Percentiles rank a stretch among this genome's conserved stretches.
Evolutionary conservation across 192 early-diverging fungal genomes (phyloP).

Genomic region (Backusella macrospora): DNA sequence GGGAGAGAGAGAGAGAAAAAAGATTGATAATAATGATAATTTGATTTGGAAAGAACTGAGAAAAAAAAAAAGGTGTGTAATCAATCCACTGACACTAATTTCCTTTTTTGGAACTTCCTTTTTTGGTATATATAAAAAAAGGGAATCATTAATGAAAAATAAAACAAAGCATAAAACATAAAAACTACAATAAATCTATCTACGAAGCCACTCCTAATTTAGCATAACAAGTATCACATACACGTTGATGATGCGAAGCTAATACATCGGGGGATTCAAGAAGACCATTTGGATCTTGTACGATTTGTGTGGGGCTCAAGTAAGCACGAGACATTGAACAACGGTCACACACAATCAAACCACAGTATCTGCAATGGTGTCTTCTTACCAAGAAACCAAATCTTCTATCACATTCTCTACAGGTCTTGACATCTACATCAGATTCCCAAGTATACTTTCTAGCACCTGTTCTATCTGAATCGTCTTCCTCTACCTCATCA

Average conservation of each 20-base stretch:
- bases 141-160: slow-evolving; percentile 2
- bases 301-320: slow-evolving; percentile 51
- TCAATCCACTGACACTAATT: background rate
- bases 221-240: slow-evolving; percentile 44
- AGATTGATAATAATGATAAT: background rate
- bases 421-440: slow-evolving; percentile 69
- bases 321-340: slow-evolving; percentile 69
- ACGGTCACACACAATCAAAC: slow-evolving; percentile 78
- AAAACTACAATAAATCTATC: background rate
- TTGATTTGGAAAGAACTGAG: background rate
- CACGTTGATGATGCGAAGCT: slow-evolving; percentile 35
- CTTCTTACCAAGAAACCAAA: slow-evolving; percentile 81
- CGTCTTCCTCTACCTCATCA: background rate
- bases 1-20: background rate
- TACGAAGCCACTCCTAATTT: slow-evolving; percentile 26
- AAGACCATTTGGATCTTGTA: slow-evolving; percentile 43
- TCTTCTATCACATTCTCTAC: slow-evolving; percentile 65
- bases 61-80: background rate
- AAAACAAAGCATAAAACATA: background rate
- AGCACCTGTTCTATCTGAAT: background rate
- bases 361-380: slow-evolving; percentile 94
- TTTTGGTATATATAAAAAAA: slow-evolving; percentile 11
- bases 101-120: slow-evolving; percentile 2
- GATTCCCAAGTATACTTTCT: slow-evolving; percentile 80
- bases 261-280: slow-evolving; percentile 27